phyloP scores from a whole-genome alignment of 2,329 filamentous ascomycete species.

The Podosphaera fusca region DNA sequence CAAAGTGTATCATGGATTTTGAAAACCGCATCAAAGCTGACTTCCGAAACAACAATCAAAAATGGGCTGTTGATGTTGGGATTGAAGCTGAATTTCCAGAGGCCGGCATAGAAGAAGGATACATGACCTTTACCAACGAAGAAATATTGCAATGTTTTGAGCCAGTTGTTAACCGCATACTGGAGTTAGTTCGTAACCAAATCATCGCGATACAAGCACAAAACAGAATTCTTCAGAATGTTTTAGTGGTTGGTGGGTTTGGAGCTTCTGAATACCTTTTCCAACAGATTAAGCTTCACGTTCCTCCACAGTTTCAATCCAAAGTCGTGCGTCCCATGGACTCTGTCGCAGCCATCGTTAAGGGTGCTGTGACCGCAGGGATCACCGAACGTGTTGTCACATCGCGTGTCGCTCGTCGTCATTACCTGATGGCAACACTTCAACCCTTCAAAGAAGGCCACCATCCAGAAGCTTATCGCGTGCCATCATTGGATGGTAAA shows the following conservation, averaged over 20 bases:
- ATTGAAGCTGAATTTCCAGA: constrained; percentile 97
- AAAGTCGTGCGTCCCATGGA: constrained; percentile 98
- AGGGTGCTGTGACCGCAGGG: constrained; percentile 90
- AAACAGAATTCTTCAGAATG: constrained; percentile 82
- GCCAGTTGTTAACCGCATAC: constrained; percentile 87
- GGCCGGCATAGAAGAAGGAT: constrained; percentile 92
- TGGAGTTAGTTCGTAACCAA: constrained; percentile 90
- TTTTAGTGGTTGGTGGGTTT: constrained; percentile 91
- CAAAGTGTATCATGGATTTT: constrained; percentile 99
- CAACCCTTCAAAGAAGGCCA: constrained; percentile 98
- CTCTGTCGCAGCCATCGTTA: constrained; percentile 93
- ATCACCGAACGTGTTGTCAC: constrained; percentile 95
- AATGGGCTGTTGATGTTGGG: constrained; percentile 96
- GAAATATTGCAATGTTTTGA: constrained; percentile 98
- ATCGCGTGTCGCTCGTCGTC: constrained; percentile 83
- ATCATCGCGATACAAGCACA: constrained; percentile 98
- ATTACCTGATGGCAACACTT: constrained; percentile 97
- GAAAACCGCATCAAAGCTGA: constrained; percentile 99
- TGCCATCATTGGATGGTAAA: constrained; percentile 87
- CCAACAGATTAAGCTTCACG: constrained; percentile 97
- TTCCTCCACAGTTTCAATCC: constrained; percentile 91
- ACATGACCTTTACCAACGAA: constrained; percentile 99
- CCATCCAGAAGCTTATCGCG: constrained; percentile 92
- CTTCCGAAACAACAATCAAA: constrained; percentile 96
- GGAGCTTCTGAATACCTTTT: constrained; percentile 97